Base-by-base conservation (phyloP, 139 green algal species). In the Chlorella ohadii region DNA sequence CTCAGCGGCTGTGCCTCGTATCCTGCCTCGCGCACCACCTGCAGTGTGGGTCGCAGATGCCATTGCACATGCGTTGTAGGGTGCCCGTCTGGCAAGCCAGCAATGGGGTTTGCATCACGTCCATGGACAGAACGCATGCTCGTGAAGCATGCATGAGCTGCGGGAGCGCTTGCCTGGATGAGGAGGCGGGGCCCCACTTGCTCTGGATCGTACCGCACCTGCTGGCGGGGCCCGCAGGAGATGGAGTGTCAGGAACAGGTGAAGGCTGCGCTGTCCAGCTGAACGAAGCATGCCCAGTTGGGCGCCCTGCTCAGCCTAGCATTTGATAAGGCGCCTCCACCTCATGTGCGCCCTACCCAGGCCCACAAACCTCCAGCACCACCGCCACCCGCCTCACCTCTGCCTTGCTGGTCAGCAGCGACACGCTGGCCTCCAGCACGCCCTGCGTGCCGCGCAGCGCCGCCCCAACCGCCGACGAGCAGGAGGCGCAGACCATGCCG, bases 111-210 rank as follows among this genome's bases (percentile, higher is more conserved):
- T n/a, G n/a, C n/a, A n/a, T n/a, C n/a, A n/a, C n/a, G n/a, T n/a
- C n/a, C n/a, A n/a, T n/a, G n/a, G n/a, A n/a, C n/a, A n/a, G n/a
- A n/a, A n/a, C n/a, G n/a, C n/a, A n/a, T n/a, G n/a, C n/a, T n/a
- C n/a, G n/a, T n/a, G n/a, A n/a, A n/a, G n/a, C n/a, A n/a, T n/a
- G n/a, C n/a, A n/a, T n/a, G n/a, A n/a, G n/a, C n/a, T n/a, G n/a
- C n/a, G n/a, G n/a, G n/a, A n/a, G n/a, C n/a, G 15, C 51, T 59
- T 6, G 88, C 89, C 41, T 80, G 80, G 17, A 98, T 83, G 12
- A 98, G 61, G 16, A 87, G 78, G 3, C 95, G 85, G 12, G 95
- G 91, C 2, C 94, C 94, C 28, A 84, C 90, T 16, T 44, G 16
- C 68, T 91, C 89, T 20, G 90, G 90, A 76, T 94, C 83, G 75